phyloP scores from a whole-genome alignment of 352 stramenopile species.

The Peronosclerospora sorghi region DNA sequence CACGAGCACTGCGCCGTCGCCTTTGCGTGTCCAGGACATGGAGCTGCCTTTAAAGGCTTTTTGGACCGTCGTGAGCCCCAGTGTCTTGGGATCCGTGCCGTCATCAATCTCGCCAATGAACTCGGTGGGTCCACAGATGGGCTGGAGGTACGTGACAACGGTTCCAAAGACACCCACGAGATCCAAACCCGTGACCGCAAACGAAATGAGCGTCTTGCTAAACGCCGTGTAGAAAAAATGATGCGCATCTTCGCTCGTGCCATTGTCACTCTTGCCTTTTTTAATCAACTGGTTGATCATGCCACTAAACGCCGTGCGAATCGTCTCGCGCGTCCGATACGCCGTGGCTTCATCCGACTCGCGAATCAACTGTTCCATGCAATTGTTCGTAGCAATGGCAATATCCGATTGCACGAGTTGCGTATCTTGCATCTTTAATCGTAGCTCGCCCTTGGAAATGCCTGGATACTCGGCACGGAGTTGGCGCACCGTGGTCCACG shows the following conservation, averaged over 20 bases:
- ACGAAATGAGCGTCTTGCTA: slow-evolving; percentile 30
- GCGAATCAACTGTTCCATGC: slow-evolving; percentile 25
- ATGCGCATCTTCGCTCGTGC: slow-evolving; percentile 18
- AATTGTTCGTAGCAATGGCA: slow-evolving; percentile 33
- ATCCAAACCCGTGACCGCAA: slow-evolving; percentile 39
- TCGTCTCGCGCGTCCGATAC: slow-evolving; percentile 34
- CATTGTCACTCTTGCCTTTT: slow-evolving; percentile 23
- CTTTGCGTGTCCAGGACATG: slow-evolving; percentile 28
- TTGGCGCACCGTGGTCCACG: slow-evolving; percentile 27
- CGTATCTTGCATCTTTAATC: slow-evolving; percentile 31
- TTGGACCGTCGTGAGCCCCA: slow-evolving; percentile 29
- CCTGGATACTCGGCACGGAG: slow-evolving; percentile 24
- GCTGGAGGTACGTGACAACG: slow-evolving; percentile 38
- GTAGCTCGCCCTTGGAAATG: slow-evolving; percentile 30
- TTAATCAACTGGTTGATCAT: slow-evolving; percentile 45
- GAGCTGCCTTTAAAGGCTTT: slow-evolving; percentile 32
- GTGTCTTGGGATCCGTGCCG: slow-evolving; percentile 23
- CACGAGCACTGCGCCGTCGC: slow-evolving; percentile 25
- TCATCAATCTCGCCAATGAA: slow-evolving; percentile 51
- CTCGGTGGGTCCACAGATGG: slow-evolving; percentile 43
- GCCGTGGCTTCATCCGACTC: slow-evolving; percentile 19
- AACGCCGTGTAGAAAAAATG: slow-evolving; percentile 32
- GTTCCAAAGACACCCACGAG: slow-evolving; percentile 37
- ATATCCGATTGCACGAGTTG: slow-evolving; percentile 39
- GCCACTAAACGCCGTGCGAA: slow-evolving; percentile 38